Evolutionary conservation across 2,329 filamentous ascomycete species (phyloP), one percentile per base, ranked within the genome.

Genomic region (Aspergillus aculeatus): DNA sequence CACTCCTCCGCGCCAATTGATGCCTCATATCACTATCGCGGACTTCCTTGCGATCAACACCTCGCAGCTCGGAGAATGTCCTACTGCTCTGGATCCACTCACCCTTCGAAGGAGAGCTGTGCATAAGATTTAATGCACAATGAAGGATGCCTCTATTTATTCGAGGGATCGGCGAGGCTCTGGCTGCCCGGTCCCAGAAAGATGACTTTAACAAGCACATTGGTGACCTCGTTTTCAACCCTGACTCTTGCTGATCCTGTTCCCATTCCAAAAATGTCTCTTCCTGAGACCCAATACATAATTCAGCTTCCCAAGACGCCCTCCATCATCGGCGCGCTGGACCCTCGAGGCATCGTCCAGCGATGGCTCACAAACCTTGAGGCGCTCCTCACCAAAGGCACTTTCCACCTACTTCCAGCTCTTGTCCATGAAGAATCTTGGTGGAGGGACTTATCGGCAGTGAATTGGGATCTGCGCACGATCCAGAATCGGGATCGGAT

Each of bases 401-500:
- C 64, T 12, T 58, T 58, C 12, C 51, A 67, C 12, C 58, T 65
- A 3, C 53, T 73, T 11, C 31, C 60, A 24, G 32, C 56, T 1
- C 63, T 78, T 5, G 74, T 78, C 51, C 73, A 77, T 14, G 47
- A 64, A 19, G 74, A 76, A n/a, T 75, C 76, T 10, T 77, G 74
- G 71, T 77, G 76, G 74, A 72, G 76, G 4, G 76, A 78, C 32
- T 73, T 75, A 63, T 65, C 78, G n/a, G 71, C 70, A 6, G 61
- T 78, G 12, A 71, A 73, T 47, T 78, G 76, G 76, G 73, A 78
- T 41, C 68, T 77, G 54, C 76, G 71, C 19, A 75, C 75, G 5
- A 64, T 77, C 23, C 69, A 72, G 35, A 69, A 66, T 3, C 66
- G 66, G n/a, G 52, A 64, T 1, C 67, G 69, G 5, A 77, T 78